These are phyloP conservation scores for Chytriomyces sp. DNA, from an alignment of 192 early-diverging fungal genomes.

Conservation along the genomic window DNA sequence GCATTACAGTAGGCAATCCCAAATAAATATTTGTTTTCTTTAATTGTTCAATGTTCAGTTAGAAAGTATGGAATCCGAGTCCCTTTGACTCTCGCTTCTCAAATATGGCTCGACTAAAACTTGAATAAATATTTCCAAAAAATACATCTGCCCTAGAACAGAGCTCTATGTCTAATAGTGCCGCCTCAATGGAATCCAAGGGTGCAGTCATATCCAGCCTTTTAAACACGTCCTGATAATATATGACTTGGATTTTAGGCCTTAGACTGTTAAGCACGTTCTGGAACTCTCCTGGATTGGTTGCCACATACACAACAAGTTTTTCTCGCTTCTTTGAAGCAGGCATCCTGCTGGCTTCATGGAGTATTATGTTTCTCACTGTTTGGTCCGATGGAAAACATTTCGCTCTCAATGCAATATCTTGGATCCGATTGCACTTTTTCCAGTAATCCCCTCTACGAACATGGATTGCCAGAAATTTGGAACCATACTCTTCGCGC, in stretches of 20 bases:
- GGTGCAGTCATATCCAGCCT: background rate
- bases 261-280: background rate
- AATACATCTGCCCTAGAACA: slow-evolving; percentile 14
- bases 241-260: background rate
- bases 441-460: slow-evolving; percentile 41
- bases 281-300: slow-evolving; percentile 14
- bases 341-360: background rate
- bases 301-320: slow-evolving; percentile 25
- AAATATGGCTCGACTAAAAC: slow-evolving; percentile 31
- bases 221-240: slow-evolving; percentile 23
- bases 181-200: slow-evolving; percentile 15
- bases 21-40: too few species aligned
- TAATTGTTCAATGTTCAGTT: background rate
- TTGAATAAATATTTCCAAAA: slow-evolving; percentile 33
- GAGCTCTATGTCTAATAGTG: slow-evolving; percentile 31
- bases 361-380: background rate
- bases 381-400: slow-evolving; percentile 23
- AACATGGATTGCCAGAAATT: slow-evolving; percentile 31
- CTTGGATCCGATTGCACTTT: slow-evolving; percentile 35
- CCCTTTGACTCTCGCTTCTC: slow-evolving; percentile 21
- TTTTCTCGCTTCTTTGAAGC: background rate
- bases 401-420: background rate
- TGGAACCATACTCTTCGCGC: background rate
- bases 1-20: background rate
- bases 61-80: slow-evolving; percentile 6